Conservation (phyloP, 768 basidiomycete species). For the Suillus subalutaceus region DNA sequence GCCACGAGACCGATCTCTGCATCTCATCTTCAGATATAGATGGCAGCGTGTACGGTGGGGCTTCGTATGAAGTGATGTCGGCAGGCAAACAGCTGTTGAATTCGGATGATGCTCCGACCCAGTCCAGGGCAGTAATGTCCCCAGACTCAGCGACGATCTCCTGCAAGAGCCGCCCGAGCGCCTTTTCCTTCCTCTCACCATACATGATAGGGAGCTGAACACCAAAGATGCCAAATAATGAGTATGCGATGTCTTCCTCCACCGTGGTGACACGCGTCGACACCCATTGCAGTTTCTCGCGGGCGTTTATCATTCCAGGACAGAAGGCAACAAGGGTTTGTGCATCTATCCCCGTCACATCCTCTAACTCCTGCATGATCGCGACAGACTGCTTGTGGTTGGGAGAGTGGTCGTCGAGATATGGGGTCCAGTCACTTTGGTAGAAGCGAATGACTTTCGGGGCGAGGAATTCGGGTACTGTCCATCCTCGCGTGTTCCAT, state of each 20-base stretch:
- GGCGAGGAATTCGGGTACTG: not conserved
- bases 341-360: not conserved
- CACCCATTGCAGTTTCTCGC: not conserved
- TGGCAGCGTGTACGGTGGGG: not conserved
- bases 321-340: not conserved
- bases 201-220: not conserved
- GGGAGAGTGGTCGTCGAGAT: not conserved
- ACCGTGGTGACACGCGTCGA: not conserved
- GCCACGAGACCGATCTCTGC: not conserved
- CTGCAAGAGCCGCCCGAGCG: not conserved
- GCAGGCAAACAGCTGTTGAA: not conserved
- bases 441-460: not conserved
- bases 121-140: not conserved
- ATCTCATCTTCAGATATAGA: not conserved
- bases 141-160: not conserved
- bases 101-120: not conserved
- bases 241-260: not conserved
- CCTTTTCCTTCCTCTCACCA: not conserved
- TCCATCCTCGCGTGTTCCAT: not conserved
- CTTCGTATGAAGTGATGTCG: not conserved
- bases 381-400: not conserved
- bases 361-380: not conserved
- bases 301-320: not conserved
- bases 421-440: not conserved
- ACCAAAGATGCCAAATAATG: not conserved